Conservation (phyloP, 1,139 yeast species). For the Saccharomyces hybrid region DNA sequence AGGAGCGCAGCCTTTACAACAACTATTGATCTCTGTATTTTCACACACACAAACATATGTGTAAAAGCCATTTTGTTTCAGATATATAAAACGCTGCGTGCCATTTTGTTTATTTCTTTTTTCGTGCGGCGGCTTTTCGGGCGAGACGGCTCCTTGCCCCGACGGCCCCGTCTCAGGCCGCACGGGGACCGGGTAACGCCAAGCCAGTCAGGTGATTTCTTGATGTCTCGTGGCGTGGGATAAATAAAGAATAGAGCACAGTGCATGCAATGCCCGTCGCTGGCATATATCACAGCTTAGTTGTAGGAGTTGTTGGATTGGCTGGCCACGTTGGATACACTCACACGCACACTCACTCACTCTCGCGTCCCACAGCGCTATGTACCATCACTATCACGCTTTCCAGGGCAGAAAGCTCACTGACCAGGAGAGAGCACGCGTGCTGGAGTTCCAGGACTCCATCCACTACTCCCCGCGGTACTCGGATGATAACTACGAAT, state of each 20-base stretch:
- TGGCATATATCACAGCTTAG: background rate
- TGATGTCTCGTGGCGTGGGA: background rate
- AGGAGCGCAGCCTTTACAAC: background rate
- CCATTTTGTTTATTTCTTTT: background rate
- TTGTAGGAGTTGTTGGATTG: background rate
- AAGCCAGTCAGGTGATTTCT: background rate
- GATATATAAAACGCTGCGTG: background rate
- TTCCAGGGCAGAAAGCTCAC: constrained; percentile 58
- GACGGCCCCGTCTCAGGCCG: background rate
- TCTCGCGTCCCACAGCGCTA: constrained; percentile 4
- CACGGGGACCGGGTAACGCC: background rate
- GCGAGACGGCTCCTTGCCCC: background rate
- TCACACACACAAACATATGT: background rate
- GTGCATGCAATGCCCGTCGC: background rate
- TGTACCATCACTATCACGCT: constrained; percentile 31
- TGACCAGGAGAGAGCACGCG: constrained; percentile 75
- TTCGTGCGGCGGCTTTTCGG: background rate
- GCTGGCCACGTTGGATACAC: background rate
- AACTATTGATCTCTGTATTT: background rate
- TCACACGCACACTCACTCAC: background rate
- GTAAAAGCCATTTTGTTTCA: background rate
- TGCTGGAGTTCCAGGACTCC: constrained; percentile 85
- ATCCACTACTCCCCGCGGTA: constrained; percentile 91
- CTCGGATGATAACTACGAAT: constrained; percentile 83
- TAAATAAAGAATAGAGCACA: background rate